A percentile compares a stretch with the other conserved stretches of the same genome.
phyloP scores from a whole-genome alignment of 2,329 filamentous ascomycete genomes.

The Scytalidium sp. region DNA sequence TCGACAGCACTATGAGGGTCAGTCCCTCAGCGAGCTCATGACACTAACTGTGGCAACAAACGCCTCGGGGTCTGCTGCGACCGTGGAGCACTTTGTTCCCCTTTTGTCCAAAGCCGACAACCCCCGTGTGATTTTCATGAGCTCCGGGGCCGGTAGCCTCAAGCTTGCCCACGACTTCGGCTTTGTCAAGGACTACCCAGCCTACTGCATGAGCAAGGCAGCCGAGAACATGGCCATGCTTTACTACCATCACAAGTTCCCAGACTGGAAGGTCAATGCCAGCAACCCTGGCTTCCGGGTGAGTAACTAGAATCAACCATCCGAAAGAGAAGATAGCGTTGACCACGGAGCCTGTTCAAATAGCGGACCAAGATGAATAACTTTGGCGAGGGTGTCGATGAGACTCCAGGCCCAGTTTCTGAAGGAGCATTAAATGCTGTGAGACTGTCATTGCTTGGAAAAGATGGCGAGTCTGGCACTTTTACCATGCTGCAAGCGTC shows the following conservation, averaged over 20 bases:
- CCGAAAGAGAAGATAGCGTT: too few species aligned
- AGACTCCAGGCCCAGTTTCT: constrained; percentile 3
- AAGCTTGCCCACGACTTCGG: too few species aligned
- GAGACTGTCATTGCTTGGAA: constrained; percentile 1
- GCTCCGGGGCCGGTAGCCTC: too few species aligned
- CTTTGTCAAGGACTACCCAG: too few species aligned
- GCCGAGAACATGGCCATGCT: constrained; percentile 24
- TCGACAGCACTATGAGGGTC: too few species aligned
- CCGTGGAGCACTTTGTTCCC: constrained; percentile 28
- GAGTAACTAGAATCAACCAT: too few species aligned
- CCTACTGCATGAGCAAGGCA: constrained; percentile 21
- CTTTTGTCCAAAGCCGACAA: constrained; percentile 25
- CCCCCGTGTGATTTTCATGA: too few species aligned
- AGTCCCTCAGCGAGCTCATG: too few species aligned
- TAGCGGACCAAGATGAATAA: constrained; percentile 2
- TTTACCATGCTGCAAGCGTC: too few species aligned
- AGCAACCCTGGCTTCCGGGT: constrained; percentile 6
- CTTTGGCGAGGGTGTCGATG: not conserved
- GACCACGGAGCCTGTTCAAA: too few species aligned
- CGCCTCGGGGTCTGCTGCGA: constrained; percentile 19
- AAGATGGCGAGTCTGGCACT: constrained; percentile 6
- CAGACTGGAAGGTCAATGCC: constrained; percentile 8
- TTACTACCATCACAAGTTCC: constrained; percentile 17
- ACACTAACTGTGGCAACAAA: too few species aligned
- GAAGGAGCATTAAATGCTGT: constrained; percentile 4